A percentile compares a stretch with the other conserved stretches of the same genome.
These are phyloP conservation scores for Cladosporium sp. DNA, from an alignment of 2,329 filamentous ascomycete species.

Conservation along the genomic window DNA sequence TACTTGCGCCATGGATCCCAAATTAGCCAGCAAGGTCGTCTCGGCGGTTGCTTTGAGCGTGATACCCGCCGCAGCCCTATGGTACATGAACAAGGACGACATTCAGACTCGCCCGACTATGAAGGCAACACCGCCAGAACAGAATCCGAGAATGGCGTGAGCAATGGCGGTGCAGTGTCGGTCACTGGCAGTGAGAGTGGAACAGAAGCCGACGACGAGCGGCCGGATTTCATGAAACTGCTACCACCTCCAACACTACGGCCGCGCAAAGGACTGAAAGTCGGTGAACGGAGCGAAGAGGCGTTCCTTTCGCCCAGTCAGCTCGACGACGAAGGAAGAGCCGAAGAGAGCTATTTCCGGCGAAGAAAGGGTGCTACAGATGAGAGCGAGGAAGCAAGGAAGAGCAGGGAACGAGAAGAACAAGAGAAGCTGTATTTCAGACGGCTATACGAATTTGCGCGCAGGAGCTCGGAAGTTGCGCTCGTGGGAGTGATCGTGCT, in stretches of 20 bases:
- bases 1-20: slow-evolving; percentile 24
- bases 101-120: neutral
- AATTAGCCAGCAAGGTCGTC: slow-evolving; percentile 18
- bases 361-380: slow-evolving; percentile 17
- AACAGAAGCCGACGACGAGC: slow-evolving; percentile 92
- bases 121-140: neutral
- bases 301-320: slow-evolving; percentile 45
- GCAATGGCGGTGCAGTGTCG: neutral
- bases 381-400: slow-evolving; percentile 24
- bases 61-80: slow-evolving; percentile 15
- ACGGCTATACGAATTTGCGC: slow-evolving; percentile 87
- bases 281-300: slow-evolving; percentile 38
- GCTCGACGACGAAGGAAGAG: slow-evolving; percentile 43
- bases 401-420: slow-evolving; percentile 40
- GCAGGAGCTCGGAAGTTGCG: slow-evolving; percentile 52
- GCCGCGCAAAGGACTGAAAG: slow-evolving; percentile 73
- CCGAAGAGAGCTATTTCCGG: slow-evolving; percentile 35
- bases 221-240: slow-evolving; percentile 67
- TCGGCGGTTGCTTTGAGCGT: slow-evolving; percentile 15
- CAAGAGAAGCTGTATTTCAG: slow-evolving; percentile 66
- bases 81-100: slow-evolving; percentile 19
- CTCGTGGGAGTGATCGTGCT: slow-evolving; percentile 51
- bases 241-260: slow-evolving; percentile 72
- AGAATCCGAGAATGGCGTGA: neutral
- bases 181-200: slow-evolving; percentile 69